Base-by-base conservation (phyloP, 1,284 basidiomycete genomes). In the Melampsora occidentalis region DNA sequence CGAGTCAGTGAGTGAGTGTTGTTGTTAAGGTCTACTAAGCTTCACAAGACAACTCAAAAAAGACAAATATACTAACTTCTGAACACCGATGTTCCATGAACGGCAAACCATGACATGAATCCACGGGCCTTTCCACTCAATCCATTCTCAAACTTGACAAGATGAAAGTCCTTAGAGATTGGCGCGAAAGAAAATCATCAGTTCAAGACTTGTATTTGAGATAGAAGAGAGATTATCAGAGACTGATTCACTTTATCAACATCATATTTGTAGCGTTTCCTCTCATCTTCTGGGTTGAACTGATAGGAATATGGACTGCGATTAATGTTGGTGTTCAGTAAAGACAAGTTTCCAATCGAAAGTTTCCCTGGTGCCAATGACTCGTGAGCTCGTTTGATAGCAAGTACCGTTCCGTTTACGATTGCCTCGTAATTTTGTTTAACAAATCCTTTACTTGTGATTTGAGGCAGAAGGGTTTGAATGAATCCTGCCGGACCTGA, bases 41-140 rank as follows among this genome's bases (percentile, higher is more conserved):
- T 46, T 4, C 5, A 18, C 18, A 3, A 46, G 46, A 18, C 46
- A 46, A 3, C 16, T 5, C 0, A 33, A 35, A 14, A 62, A 66
- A 67, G 18, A 28, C n/a, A 14, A 22, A 59, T 1, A 16, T 18
- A 81, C 83, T 46, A 78, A 90, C 90, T 84, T 89, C 31, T 86
- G 79, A 91, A 91, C 18, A 91, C 79, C 81, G 89, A 90, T 18
- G 90, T 92, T 5, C 91, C 90, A 83, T 93, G 91, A 0, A 93
- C 91, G 0, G 90, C 85, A 81, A 89, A 93, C 85, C 91, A 92
- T 81, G 88, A 89, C 80, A 91, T 81, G 79, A 91, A 86, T 0
- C 90, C 90, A 57, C 88, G 84, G 2, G 42, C 12, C 18, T 87
- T 85, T 53, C 85, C 86, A 31, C 89, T 89, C 71, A 82, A 83